Base-by-base conservation (phyloP, 805 yeast species). In the Candida verbasci region DNA sequence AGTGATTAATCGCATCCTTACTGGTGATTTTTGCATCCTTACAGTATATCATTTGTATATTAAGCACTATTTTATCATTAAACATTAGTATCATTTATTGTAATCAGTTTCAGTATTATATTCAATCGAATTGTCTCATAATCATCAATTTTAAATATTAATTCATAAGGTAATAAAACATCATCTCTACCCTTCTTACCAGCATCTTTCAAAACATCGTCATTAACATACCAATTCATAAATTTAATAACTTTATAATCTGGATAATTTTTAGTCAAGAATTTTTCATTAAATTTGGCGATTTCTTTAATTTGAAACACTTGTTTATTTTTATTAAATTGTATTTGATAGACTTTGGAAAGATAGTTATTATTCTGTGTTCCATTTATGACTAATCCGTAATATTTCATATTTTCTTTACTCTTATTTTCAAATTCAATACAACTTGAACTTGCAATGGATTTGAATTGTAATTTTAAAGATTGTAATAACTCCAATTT, bases 31-130 rank as follows among this genome's bases (percentile, higher is more conserved):
- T n/a, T n/a, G n/a, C n/a, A n/a, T n/a, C n/a, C n/a, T n/a, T n/a
- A n/a, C n/a, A n/a, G n/a, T n/a, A n/a, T n/a, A n/a, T n/a, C n/a
- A n/a, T n/a, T n/a, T n/a, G n/a, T n/a, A n/a, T n/a, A n/a, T n/a
- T n/a, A n/a, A n/a, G n/a, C n/a, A n/a, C n/a, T n/a, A n/a, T n/a
- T n/a, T n/a, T n/a, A n/a, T n/a, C n/a, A n/a, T n/a, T n/a, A n/a
- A n/a, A n/a, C n/a, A n/a, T n/a, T n/a, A n/a, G n/a, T n/a, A n/a
- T n/a, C n/a, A n/a, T n/a, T n/a, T n/a, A n/a, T n/a, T n/a, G n/a
- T n/a, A n/a, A n/a, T n/a, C n/a, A n/a, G n/a, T 28, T 45, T 48
- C 49, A 44, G 52, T 7, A 40, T 44, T 15, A 50, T 39, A 37
- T 52, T 45, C 16, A 52, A 38, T 9, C 29, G 26, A 25, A 45